Evolutionary conservation across 257 asterid species (phyloP), one percentile per base, ranked within the genome.

Genomic region (Salvia hispanica): DNA sequence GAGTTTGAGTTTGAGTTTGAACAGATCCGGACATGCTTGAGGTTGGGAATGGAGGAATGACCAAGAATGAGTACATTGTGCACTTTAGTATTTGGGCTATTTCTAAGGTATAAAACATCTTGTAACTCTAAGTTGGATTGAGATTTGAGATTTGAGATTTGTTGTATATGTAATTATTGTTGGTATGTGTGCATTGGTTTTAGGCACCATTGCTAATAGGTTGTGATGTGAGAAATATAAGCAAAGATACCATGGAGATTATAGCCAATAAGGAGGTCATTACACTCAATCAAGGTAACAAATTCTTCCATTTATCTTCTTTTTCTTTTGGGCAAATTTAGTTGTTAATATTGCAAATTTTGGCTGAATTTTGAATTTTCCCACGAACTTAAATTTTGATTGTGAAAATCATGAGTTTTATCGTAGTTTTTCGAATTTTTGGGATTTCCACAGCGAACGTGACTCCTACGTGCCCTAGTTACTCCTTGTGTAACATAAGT

Each of bases 11-110:
- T 25, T 25, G 31, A 25, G 7, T 36, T 36, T 36, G 40, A 12
- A 46, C 76, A 90, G 97, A 88, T 81, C 97, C 97, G 1, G 96
- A 86, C 79, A 91, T 91, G 97, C 96, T 91, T 65, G 96, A 91
- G 80, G 78, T 91, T 42, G 97, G 97, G 75, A 91, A 88, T 76
- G 97, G 92, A 59, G 96, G 96, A 40, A 91, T 91, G 96, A 85
- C 84, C 0, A 83, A 82, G 56, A 61, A 79, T 8, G 96, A 91
- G 67, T 88, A 86, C 54, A 86, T 88, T 2, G 82, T 85, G 36
- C 97, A 88, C 70, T 91, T 91, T 65, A 88, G 96, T 61, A 58
- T 91, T 44, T 91, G 97, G 97, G 95, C 93, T 2, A 88, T 85
- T 31, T 88, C 96, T 7, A 88, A 91, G 92, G 40, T 39, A 39